Base-by-base conservation (phyloP, 148 eudicot species). In the Suaeda aralocaspica region DNA sequence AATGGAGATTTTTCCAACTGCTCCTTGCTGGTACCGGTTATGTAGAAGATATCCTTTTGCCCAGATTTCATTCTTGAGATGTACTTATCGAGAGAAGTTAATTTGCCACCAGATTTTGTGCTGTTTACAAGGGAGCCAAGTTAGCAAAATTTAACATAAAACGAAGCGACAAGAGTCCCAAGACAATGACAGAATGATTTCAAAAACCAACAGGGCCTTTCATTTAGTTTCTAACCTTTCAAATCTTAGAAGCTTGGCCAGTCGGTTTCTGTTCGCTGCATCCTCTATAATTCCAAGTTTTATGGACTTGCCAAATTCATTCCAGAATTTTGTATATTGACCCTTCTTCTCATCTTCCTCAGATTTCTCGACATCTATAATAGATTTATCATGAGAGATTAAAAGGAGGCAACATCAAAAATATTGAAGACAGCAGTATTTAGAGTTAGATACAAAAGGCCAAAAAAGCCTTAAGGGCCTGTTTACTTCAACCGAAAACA, bases 201-300 rank as follows among this genome's bases (percentile, higher is more conserved):
- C 1, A 48, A 33, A 67, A 53, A 49, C 2, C 51, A 59, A 64
- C 29, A 30, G 51, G 45, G 56, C 12, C 25, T 42, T 34, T 30
- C 4, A 15, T 8, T 34, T 63, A 72, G 46, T 22, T 25, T 68
- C 80, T 64, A 84, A 94, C 98, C 87, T 91, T 78, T 94, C 98
- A 72, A 94, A 82, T 80, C 98, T 83, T 30, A 94, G 87, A 74
- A 94, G 94, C 85, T 94, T 94, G 13, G 98, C 91, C 77, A 94
- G 79, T 50, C 98, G 96, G 77, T 94, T 94, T 72, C 97, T 89
- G 89, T 94, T 94, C 15, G 97, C 77, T 22, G 98, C 97, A 83
- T 94, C 98, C 83, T 94, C 98, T 63, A 94, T 86, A 22, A 94
- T 91, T 55, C 98, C 98, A 74, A 94, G 98, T 79, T 94, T 94